Base-by-base conservation (phyloP, 371 early-diverging fungal species). In the Mucor circinelloides region DNA sequence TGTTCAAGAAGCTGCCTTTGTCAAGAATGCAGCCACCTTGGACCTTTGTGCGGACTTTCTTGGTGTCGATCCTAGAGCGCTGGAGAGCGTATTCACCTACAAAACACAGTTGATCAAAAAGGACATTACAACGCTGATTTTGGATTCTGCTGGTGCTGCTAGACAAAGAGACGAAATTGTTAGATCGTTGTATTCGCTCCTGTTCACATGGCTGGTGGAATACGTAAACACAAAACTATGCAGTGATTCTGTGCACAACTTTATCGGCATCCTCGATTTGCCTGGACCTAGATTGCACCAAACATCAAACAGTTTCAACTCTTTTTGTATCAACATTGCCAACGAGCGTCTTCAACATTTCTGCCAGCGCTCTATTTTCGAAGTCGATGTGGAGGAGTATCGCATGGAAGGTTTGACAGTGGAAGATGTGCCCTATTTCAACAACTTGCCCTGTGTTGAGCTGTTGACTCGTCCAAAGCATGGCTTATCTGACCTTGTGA, bases 201-300 rank as follows among this genome's bases (percentile, higher is more conserved):
- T 97, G 25, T 93, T 95, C 74, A 83, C 89, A 12, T 97, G 96
- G 93, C 66, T 98, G 15, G 88, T 96, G n/a, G 98, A 97, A 70
- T 88, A 91, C 63, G 87, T 95, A 71, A 97, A 97, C 77, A 74
- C 80, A 19, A 89, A 91, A 36, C 80, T 97, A 23, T 88, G 90
- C 73, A 83, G 81, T 36, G 85, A 83, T 8, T 78, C 83, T 6
- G 63, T 74, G 12, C 83, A 86, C 60, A 92, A 91, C 71, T 90
- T 93, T 64, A 87, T 95, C 59, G 92, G 91, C 13, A 73, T 94
- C 9, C 74, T 94, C 55, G 93, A 94, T 65, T 76, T 91, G 67
- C 86, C 89, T 6, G 71, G 67, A 57, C 56, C 56, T 21, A 31
- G 56, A 56, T 30, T 56, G 3, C 52, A 52, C 13, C 30, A 31